These are phyloP conservation scores for Pycnococcus provasolii DNA, from an alignment of 139 green algal genomes.

Conservation along the genomic window DNA sequence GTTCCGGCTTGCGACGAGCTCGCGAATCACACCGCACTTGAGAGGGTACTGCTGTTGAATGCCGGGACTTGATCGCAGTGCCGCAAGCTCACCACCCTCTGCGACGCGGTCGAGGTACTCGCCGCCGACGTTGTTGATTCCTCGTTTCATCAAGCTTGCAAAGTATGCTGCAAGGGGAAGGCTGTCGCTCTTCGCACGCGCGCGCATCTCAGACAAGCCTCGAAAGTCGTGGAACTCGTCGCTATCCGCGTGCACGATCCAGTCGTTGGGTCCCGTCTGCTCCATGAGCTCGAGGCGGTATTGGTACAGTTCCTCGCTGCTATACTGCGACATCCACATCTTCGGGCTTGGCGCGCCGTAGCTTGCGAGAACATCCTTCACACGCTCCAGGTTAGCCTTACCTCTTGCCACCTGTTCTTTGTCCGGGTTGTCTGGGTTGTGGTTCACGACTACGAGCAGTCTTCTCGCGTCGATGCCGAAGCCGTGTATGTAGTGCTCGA, in stretches of 20 bases:
- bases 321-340: conserved; percentile 36
- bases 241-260: conserved; percentile 36
- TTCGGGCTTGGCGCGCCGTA: conserved; percentile 9
- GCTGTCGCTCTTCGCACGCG: too few relatives aligned
- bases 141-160: too few relatives aligned
- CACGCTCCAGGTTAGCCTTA: neutral
- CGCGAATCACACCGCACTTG: too few relatives aligned
- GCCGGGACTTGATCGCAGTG: too few relatives aligned
- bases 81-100: too few relatives aligned
- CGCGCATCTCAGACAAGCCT: neutral
- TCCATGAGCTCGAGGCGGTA: conserved; percentile 30
- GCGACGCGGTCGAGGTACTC: too few relatives aligned
- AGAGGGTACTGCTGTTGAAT: too few relatives aligned
- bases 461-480: conserved; percentile 30
- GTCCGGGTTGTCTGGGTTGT: conserved; percentile 22
- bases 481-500: conserved; percentile 35
- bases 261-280: conserved; percentile 31
- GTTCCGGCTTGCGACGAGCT: neutral
- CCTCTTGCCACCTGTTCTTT: too few relatives aligned
- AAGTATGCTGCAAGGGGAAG: too few relatives aligned
- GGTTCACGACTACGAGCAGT: conserved; percentile 43
- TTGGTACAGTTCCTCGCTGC: conserved; percentile 22
- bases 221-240: conserved; percentile 40
- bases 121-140: too few relatives aligned
- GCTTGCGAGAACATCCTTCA: too few relatives aligned